Evolutionary conservation across 108 stramenopile genomes (phyloP), one percentile per base, ranked within the genome.

Genomic region (Pelagomonas calceolata): DNA sequence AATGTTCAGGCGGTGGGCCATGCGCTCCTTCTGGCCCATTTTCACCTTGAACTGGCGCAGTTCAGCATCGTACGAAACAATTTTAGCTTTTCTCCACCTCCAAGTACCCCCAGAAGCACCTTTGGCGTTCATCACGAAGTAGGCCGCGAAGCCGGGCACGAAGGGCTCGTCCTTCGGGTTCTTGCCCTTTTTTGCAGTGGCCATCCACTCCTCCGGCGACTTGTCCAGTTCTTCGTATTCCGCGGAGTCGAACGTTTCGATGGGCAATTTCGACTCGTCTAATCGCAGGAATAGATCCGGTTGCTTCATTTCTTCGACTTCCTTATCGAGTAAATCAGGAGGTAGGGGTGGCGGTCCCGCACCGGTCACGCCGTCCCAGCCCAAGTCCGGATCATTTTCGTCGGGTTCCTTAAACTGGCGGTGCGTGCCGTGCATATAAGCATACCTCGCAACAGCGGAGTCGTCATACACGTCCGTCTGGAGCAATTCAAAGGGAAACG

Each of bases 1-100:
- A 7, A 86, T 68, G 33, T 86, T 86, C 63, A 85, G 79, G 34
- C 85, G 75, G 45, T 76, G 70, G 32, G 84, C 85, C 32, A 43
- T 32, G 72, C 84, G 83, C 10, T 68, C 51, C 31, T 69, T 69
- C n/a, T 63, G 63, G 46, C 68, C 69, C 26, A 79, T 76, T 18
- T 77, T 36, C 26, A 36, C 68, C 7, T 32, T 31, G 43, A 80
- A 80, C 64, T 75, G 77, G 12, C 77, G 32, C 37, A 32, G 9
- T 39, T 70, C 80, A 5, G 32, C n/a, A 60, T 68, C 65, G 68
- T 73, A 80, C 30, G 71, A 39, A 36, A 63, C 29, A 21, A 82
- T 79, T 32, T 65, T 32, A 35, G 75, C 76, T 26, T 60, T 60
- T 17, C 51, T 17, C 51, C 51, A 60, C 51, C 51, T 17, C 51